Base-by-base conservation (phyloP, 1,284 basidiomycete genomes). In the Ceratobasidium sp. region DNA sequence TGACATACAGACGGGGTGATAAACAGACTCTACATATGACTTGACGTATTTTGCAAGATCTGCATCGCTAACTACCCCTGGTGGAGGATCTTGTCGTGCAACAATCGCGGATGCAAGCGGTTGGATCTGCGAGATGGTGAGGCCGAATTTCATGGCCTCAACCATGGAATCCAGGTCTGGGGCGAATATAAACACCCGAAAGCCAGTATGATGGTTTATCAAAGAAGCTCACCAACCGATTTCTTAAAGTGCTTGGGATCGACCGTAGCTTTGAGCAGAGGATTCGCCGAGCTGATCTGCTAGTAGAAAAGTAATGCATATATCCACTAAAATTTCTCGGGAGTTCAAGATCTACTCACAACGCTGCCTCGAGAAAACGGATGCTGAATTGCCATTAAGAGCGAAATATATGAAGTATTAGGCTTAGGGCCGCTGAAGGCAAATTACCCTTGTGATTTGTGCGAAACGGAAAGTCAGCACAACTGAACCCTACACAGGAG, bases 351-450 rank as follows among this genome's bases (percentile, higher is more conserved):
- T 57, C 4, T 18, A 76, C 78, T 65, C 52, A 79, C 79, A 62
- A 62, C 67, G 35, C 66, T 77, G 6, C 78, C 80, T 35, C 76
- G 71, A 16, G 83, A 84, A 33, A 85, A 79, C 0, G 84, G 83
- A 69, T 85, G 85, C 75, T 85, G 85, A 18, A 85, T 73, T 0
- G 85, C 85, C 18, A 83, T 82, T 79, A 86, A 82, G 3, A 87
- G 82, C 12, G 78, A 79, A 50, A 81, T 78, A 16, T 81, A 79
- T 74, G 81, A 81, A n/a, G 78, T 80, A 27, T 80, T 79, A 6
- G 73, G n/a, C 44, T 79, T 79, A 66, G 80, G 81, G 66, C 82
- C 81, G 18, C 79, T 78, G 59, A 83, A 78, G 18, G 77, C 60
- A 54, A 78, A 77, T 48, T 77, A 77, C 33, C 75, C 76, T 76